Evolutionary conservation across 495 filamentous ascomycete species (phyloP), one percentile per base, ranked within the genome.

Genomic region (Penicillium nucicola): DNA sequence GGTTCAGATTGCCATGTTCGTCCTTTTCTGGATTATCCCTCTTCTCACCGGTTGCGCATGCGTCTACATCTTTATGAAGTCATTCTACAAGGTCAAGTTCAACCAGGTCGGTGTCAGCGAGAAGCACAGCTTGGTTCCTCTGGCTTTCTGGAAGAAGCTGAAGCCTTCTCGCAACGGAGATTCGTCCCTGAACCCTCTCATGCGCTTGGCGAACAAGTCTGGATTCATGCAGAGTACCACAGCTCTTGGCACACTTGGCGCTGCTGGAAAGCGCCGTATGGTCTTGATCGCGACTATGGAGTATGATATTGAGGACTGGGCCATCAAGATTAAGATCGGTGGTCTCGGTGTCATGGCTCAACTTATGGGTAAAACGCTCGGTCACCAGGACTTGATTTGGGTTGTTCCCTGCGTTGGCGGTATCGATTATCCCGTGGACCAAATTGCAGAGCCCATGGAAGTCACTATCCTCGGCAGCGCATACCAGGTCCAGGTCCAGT

Each of bases 51-150:
- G 70, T 14, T 63, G 60, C 1, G 55, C 71, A 9, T 82, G 75
- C 36, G 74, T 82, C 3, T 86, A 75, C 61, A 64, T 80, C 15
- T 88, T 84, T 69, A 75, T 84, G 71, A 75, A 77, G 44, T 80
- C 78, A n/a, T 88, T 87, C 70, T 88, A 87, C 68, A 78, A 82
- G 39, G 81, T 88, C 69, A 88, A 87, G 64, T 81, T 87, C 71
- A 87, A 86, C 62, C 72, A 85, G 58, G 69, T 80, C 13, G 85
- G 85, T 46, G 76, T 86, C 28, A 71, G 58, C 19, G 69, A 79
- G 34, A 78, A 79, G 58, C 68, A 69, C 38, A 48, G 49, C 20
- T 49, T 75, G 13, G 55, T 72, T 10, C 69, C 74, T 0, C 50
- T 77, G 11, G 62, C 64, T 5, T 44, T 78, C 9, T 52, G 68